Conservation (phyloP, 495 filamentous ascomycete species). For the Penicillium bovifimosum region DNA sequence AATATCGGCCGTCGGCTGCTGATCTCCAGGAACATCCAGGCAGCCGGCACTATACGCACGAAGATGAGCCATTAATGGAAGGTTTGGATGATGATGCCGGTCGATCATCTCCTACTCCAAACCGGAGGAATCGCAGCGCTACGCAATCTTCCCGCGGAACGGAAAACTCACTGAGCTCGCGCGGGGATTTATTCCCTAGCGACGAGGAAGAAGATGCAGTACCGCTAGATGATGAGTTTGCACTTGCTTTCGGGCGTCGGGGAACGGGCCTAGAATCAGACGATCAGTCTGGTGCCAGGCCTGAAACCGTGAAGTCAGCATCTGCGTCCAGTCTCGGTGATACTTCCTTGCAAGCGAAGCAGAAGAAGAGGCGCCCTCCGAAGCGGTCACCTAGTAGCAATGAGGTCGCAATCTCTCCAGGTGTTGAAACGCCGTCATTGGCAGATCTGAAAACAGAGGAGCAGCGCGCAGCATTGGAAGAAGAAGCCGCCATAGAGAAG, state of each 20-base stretch:
- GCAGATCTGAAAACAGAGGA: slow-evolving; percentile 75
- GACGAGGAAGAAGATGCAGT: slow-evolving; percentile 92
- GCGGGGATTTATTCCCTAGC: slow-evolving; percentile 89
- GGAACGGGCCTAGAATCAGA: slow-evolving; percentile 56
- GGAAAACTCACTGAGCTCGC: slow-evolving; percentile 83
- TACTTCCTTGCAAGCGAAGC: slow-evolving; percentile 42
- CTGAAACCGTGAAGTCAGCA: slow-evolving; percentile 56
- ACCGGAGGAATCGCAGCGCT: slow-evolving; percentile 65
- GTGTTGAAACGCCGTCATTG: slow-evolving; percentile 48
- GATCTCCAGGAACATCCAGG: slow-evolving; percentile 87
- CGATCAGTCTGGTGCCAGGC: slow-evolving; percentile 66
- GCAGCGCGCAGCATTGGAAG: slow-evolving; percentile 56
- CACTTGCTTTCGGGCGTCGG: slow-evolving; percentile 65
- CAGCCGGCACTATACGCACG: slow-evolving; percentile 39
- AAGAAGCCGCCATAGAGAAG: slow-evolving; percentile 63
- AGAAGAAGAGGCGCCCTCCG: slow-evolving; percentile 26
- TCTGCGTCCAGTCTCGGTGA: slow-evolving; percentile 51
- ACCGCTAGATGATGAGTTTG: slow-evolving; percentile 89
- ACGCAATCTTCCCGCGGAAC: slow-evolving; percentile 80
- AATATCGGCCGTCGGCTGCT: slow-evolving; percentile 87
- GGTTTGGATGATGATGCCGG: slow-evolving; percentile 47
- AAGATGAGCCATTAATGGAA: slow-evolving; percentile 70
- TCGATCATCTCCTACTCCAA: slow-evolving; percentile 24
- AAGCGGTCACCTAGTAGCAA: slow-evolving; percentile 19
- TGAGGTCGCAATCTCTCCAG: slow-evolving; percentile 14